Conservation (phyloP, 805 yeast species). For the Metschnikowia rubicola region DNA sequence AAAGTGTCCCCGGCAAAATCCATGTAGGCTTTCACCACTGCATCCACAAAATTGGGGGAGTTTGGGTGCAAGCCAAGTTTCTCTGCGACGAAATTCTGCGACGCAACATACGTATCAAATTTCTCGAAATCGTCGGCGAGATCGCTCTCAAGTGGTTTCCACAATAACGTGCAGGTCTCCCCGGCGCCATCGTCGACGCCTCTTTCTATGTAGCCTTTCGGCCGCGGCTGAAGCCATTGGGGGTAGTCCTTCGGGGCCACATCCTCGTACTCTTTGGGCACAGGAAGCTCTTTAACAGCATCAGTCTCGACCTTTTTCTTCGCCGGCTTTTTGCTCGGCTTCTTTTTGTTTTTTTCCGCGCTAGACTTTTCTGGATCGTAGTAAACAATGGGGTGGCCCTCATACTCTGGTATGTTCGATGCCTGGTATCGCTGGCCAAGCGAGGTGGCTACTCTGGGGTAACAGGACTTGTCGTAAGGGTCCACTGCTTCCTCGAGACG, state of each 20-base stretch:
- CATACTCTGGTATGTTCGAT: slow-evolving; percentile 62
- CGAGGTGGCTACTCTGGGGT: slow-evolving; percentile 76
- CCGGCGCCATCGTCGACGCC: slow-evolving; percentile 62
- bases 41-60: slow-evolving; percentile 83
- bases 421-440: slow-evolving; percentile 74
- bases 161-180: slow-evolving; percentile 57
- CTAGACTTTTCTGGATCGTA: slow-evolving; percentile 42
- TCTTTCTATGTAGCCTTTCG: slow-evolving; percentile 78
- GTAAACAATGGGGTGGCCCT: slow-evolving; percentile 57
- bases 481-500: slow-evolving; percentile 75
- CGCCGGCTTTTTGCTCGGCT: slow-evolving; percentile 10
- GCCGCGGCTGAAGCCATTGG: slow-evolving; percentile 74
- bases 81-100: slow-evolving; percentile 56
- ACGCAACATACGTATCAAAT: slow-evolving; percentile 53
- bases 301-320: slow-evolving; percentile 19
- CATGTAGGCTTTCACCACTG: slow-evolving; percentile 55
- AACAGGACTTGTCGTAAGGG: slow-evolving; percentile 65
- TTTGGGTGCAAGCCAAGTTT: slow-evolving; percentile 51
- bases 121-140: slow-evolving; percentile 21
- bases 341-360: slow-evolving; percentile 7
- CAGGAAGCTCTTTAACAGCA: slow-evolving; percentile 26
- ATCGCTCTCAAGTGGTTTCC: slow-evolving; percentile 50
- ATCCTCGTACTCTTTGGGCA: slow-evolving; percentile 48
- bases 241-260: slow-evolving; percentile 50
- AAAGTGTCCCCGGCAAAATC: slow-evolving; percentile 48